Percentiles rank a stretch among this genome's conserved stretches.
Conservation (phyloP, 805 yeast genomes). For the Blastobotrys robertii region DNA sequence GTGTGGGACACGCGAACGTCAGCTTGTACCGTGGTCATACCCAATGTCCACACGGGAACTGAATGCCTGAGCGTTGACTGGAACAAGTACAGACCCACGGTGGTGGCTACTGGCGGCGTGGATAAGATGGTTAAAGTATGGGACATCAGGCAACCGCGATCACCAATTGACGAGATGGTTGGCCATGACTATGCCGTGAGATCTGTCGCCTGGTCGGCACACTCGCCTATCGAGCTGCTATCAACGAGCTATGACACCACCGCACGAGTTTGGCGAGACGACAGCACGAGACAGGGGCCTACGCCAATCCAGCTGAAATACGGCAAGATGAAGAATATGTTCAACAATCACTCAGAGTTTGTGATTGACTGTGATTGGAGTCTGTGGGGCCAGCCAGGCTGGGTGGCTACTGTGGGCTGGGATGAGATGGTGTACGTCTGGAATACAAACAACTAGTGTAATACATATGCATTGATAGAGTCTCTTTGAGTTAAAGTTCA, state of each 20-base stretch:
- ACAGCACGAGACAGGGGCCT: conserved; percentile 45
- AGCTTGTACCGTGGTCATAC: conserved; percentile 32
- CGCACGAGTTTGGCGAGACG: conserved; percentile 74
- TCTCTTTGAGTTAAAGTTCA: too few species aligned
- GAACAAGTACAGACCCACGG: conserved; percentile 75
- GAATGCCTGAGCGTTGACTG: conserved; percentile 79
- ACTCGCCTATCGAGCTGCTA: conserved; percentile 55
- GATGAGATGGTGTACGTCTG: conserved; percentile 90
- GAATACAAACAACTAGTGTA: conserved; percentile 39
- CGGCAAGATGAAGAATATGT: conserved; percentile 43
- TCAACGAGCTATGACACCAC: conserved; percentile 91
- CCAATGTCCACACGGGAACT: conserved; percentile 63
- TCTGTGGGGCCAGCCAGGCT: conserved; percentile 93
- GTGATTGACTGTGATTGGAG: conserved; percentile 93
- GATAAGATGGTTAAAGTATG: conserved; percentile 77
- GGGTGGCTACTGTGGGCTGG: conserved; percentile 94
- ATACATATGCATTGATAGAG: too few species aligned
- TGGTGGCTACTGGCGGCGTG: conserved; percentile 86
- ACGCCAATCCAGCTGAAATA: conserved; percentile 27
- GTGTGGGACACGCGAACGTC: conserved; percentile 65
- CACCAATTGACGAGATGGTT: conserved; percentile 64
- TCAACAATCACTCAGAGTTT: conserved; percentile 73
- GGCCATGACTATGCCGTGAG: conserved; percentile 90
- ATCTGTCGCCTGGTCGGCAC: conserved; percentile 84
- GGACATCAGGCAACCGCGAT: conserved; percentile 52